phyloP scores from a whole-genome alignment of 805 yeast species.

The Suhomyces xylopsoci region DNA sequence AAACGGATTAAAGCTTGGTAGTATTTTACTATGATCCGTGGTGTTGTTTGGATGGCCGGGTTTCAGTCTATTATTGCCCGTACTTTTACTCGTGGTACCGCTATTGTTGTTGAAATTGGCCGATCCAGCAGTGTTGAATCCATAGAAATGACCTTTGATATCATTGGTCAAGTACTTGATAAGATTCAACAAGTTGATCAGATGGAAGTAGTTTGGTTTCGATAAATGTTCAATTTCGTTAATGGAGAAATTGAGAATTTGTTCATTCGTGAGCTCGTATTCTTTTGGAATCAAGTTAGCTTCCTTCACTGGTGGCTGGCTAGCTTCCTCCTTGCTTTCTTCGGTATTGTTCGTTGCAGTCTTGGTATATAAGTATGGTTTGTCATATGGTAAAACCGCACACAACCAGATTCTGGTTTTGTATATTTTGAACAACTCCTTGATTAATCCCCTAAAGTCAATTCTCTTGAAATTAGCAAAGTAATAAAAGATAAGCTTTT shows the following conservation, averaged over 20 bases:
- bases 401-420: constrained; percentile 48
- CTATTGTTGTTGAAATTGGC: neutral
- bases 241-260: constrained; percentile 40
- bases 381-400: constrained; percentile 43
- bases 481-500: constrained; percentile 44
- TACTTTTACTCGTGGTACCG: neutral
- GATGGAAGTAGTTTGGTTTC: constrained; percentile 50
- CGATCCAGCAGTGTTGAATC: constrained; percentile 23
- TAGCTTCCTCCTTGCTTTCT: constrained; percentile 4
- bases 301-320: constrained; percentile 1
- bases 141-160: constrained; percentile 39
- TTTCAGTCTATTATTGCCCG: neutral
- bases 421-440: constrained; percentile 44
- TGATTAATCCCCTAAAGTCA: constrained; percentile 43
- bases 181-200: constrained; percentile 46
- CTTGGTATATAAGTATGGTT: constrained; percentile 28
- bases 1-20: constrained; percentile 26
- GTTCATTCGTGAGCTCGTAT: constrained; percentile 38
- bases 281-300: constrained; percentile 29
- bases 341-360: neutral
- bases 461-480: constrained; percentile 45
- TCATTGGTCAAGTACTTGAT: constrained; percentile 45
- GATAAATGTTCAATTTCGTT: constrained; percentile 41
- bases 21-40: constrained; percentile 10
- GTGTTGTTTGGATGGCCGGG: neutral